Conservation (phyloP, 257 asterid genomes). For the Penstemon barbatus region DNA sequence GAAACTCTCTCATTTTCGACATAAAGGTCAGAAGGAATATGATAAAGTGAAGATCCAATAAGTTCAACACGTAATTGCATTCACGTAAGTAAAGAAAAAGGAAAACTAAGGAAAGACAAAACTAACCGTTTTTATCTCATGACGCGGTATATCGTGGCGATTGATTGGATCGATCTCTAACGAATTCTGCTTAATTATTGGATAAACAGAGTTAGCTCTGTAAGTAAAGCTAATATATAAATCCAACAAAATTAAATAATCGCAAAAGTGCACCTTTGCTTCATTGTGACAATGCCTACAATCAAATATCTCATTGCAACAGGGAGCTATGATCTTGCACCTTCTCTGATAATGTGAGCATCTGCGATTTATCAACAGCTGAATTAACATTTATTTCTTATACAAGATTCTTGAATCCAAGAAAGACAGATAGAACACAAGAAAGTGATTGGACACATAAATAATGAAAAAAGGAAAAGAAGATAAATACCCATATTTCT, state of each 20-base stretch:
- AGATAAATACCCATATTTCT: constrained; percentile 34
- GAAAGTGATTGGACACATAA: neutral
- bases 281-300: constrained; percentile 74
- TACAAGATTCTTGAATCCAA: neutral
- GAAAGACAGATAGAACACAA: neutral
- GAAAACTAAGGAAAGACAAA: constrained; percentile 5
- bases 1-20: neutral
- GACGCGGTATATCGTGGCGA: constrained; percentile 66
- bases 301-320: constrained; percentile 58
- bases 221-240: neutral
- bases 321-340: constrained; percentile 62
- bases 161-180: constrained; percentile 43
- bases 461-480: too few relatives aligned
- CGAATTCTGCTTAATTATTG: constrained; percentile 42
- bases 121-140: constrained; percentile 51
- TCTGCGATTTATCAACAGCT: constrained; percentile 16
- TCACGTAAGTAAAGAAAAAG: neutral
- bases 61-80: neutral
- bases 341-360: constrained; percentile 59
- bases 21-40: neutral
- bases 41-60: neutral
- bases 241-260: neutral
- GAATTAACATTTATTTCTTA: too few relatives aligned
- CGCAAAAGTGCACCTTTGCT: constrained; percentile 38
- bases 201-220: neutral